Base-by-base conservation (phyloP, 345 rosid genomes). In the Melastoma malabathricum region DNA sequence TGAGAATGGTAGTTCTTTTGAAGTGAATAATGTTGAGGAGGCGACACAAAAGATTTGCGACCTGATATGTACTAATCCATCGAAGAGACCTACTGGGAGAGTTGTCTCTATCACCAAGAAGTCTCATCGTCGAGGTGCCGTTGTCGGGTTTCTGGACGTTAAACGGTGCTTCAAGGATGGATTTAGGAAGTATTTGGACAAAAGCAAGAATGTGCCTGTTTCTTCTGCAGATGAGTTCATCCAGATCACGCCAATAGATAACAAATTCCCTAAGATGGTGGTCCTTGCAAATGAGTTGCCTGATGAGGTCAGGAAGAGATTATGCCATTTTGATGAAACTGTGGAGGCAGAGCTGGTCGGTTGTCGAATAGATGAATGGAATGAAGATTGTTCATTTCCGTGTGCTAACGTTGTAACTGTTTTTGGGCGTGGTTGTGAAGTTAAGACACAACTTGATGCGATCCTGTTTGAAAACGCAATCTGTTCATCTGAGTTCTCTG, bases 71-170 rank as follows among this genome's bases (percentile, higher is more conserved):
- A 71, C 71, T 46, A 64, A 62, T 56, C 86, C 92, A 41, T 58
- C 70, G 47, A 90, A 82, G 71, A 65, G 96, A 53, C 98, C 98
- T 17, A 86, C 96, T 4, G 96, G 85, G 39, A 80, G 65, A 59
- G 94, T 90, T 53, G 78, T 86, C 14, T 83, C 92, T 51, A 68
- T 90, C 55, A 57, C 72, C 59, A 83, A 80, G 50, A 73, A 64
- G 54, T 80, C 98, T 57, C 64, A 60, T 54, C 83, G 72, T 23
- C 75, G 96, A 53, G 65, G 84, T 60, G 58, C 75, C 43, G 60
- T 90, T 34, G 79, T 80, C 47, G 98, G 96, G 44, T 86, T 83
- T 67, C 83, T 90, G 52, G 69, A 75, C 71, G 74, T 75, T 34
- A 83, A 72, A 61, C 77, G 71, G 43, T 79, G 94, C 55, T 59